Evolutionary conservation across 371 early-diverging fungal species (phyloP), one percentile per base, ranked within the genome.

Genomic region (Choanephora cucurbitarum): DNA sequence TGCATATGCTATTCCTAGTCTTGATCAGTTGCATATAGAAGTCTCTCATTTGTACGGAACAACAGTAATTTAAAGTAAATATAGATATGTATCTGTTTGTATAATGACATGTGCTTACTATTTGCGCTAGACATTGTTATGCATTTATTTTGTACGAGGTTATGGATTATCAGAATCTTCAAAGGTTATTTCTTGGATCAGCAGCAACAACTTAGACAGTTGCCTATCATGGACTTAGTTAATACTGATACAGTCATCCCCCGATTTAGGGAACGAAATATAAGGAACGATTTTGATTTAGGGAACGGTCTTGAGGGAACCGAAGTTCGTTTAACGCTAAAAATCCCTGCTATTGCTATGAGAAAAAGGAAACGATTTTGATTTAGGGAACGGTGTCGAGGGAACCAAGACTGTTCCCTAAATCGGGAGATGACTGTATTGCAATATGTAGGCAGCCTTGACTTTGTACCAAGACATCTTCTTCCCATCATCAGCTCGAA

Each of bases 221-320:
- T 44, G 19, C 44, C 44, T 18, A 44, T 44, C 21, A 44, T 44
- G 44, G n/a, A n/a, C 18, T 44, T 44, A 44, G 19, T 1, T 44
- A 19, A 44, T 3, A 41, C 14, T 14, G 5, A n/a, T 5, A 28
- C n/a, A n/a, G n/a, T n/a, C n/a, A n/a, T n/a, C n/a, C n/a, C n/a
- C n/a, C n/a, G n/a, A n/a, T n/a, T n/a, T n/a, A n/a, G n/a, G n/a
- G n/a, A n/a, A n/a, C n/a, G n/a, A n/a, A n/a, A n/a, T n/a, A n/a
- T n/a, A n/a, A n/a, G n/a, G n/a, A n/a, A n/a, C n/a, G n/a, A n/a
- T n/a, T n/a, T n/a, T n/a, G n/a, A n/a, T n/a, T n/a, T n/a, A n/a
- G n/a, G n/a, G n/a, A n/a, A n/a, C n/a, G n/a, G n/a, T n/a, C n/a
- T n/a, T n/a, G n/a, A n/a, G n/a, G n/a, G n/a, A n/a, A n/a, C n/a